Evolutionary conservation across 495 filamentous ascomycete genomes (phyloP).

Genomic region (Monascus purpureus): DNA sequence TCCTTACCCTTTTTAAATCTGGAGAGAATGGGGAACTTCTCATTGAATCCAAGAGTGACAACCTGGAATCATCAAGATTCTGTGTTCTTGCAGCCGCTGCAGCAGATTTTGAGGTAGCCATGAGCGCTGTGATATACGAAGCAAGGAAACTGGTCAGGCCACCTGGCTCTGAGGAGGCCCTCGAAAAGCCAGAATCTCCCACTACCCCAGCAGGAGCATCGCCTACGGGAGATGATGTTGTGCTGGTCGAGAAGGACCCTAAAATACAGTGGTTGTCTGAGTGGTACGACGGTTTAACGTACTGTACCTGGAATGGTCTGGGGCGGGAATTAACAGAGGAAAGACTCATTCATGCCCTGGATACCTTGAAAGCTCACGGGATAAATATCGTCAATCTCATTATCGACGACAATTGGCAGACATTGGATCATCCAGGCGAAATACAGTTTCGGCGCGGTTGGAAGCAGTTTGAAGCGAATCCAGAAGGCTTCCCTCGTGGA

Average conservation of each 20-base stretch:
- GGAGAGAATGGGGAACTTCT: conserved; percentile 50
- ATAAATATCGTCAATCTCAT: conserved; percentile 73
- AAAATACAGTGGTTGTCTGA: conserved; percentile 63
- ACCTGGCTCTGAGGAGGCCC: conserved; percentile 8
- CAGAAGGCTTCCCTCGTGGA: conserved; percentile 64
- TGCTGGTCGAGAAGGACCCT: conserved; percentile 29
- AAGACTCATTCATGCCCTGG: conserved; percentile 62
- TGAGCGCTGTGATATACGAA: conserved; percentile 73
- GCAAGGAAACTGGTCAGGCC: conserved; percentile 54
- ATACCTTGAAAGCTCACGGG: conserved; percentile 51
- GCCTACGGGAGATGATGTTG: conserved; percentile 22
- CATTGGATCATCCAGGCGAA: conserved; percentile 45
- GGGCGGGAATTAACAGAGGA: conserved; percentile 70
- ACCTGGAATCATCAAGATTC: conserved; percentile 32
- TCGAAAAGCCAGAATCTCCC: conserved; percentile 2
- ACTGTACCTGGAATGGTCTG: conserved; percentile 88
- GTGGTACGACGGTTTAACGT: conserved; percentile 77
- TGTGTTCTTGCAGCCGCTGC: conserved; percentile 60
- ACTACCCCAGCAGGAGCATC: conserved; percentile 5
- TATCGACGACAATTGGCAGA: conserved; percentile 96
- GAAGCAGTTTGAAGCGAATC: conserved; percentile 72
- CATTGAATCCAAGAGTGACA: conserved; percentile 62
- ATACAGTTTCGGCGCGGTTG: conserved; percentile 40
- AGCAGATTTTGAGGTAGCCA: conserved; percentile 59
- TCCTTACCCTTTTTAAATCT: conserved; percentile 55